Base-by-base conservation (phyloP, 345 rosid genomes). In the Populus alba region DNA sequence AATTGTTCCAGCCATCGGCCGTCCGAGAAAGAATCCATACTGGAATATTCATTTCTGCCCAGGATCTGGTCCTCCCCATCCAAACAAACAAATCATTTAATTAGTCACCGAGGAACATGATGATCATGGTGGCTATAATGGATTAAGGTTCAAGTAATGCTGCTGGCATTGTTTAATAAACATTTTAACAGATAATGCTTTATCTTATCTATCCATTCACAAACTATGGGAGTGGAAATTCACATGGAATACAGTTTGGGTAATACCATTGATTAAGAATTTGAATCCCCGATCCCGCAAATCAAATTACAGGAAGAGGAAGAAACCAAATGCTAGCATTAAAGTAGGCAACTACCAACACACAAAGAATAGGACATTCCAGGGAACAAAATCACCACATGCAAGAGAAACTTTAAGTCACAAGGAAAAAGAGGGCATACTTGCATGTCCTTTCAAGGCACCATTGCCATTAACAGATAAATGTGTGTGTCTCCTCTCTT, bases 1-100 rank as follows among this genome's bases (percentile, higher is more conserved):
- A 86, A 84, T 74, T 84, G 81, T 76, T 78, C 82, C 67, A 69
- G 85, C 85, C 83, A 69, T 73, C n/a, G n/a, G 81, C 73, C 74
- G 62, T 33, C 47, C 39, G 75, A 66, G 71, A 79, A 71, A 69
- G 75, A 37, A 41, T 72, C 81, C 79, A 68, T 66, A 39, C 37
- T 72, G 75, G 57, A 74, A 51, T 69, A 59, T 16, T 86, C 78
- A 83, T 78, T 83, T 81, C 75, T 61, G 83, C 75, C 77, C 85
- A 25, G 41, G 16, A 79, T 70, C 89, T 83, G 86, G 72, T 17
- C 61, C 76, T 75, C 47, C 9, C 70, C 84, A 80, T 75, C 33
- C 83, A 85, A 81, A 76, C 83, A 85, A 81, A 76, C 75, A 76
- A 59, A 74, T 65, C 79, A 71, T 68, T 33, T 29, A 29, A 63